phyloP scores from a whole-genome alignment of 805 yeast genomes.

The Pichia cabralensis region DNA sequence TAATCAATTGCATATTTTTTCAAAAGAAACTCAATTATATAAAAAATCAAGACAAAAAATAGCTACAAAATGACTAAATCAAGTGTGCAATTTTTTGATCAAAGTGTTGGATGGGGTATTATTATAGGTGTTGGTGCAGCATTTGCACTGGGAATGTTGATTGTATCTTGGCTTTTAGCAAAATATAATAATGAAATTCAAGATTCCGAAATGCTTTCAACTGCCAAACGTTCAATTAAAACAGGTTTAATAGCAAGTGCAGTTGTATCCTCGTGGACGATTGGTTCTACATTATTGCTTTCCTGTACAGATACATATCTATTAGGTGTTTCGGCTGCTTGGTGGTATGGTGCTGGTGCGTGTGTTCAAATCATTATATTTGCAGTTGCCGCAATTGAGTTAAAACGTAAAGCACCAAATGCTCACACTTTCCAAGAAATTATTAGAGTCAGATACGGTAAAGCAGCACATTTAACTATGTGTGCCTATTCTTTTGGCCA shows the following conservation, averaged over 20 bases:
- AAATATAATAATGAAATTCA: slow-evolving; percentile 29
- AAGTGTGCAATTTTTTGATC: too few species aligned
- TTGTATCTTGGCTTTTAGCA: slow-evolving; percentile 28
- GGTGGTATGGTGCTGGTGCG: slow-evolving; percentile 29
- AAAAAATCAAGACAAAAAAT: too few species aligned
- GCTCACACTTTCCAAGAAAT: slow-evolving; percentile 36
- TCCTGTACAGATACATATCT: slow-evolving; percentile 32
- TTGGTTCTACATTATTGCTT: slow-evolving; percentile 33
- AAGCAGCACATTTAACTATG: slow-evolving; percentile 27
- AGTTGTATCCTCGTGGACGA: slow-evolving; percentile 38
- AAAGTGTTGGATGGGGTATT: slow-evolving; percentile 33
- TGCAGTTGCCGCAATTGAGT: slow-evolving; percentile 29
- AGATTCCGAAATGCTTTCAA: slow-evolving; percentile 32
- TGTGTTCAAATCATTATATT: slow-evolving; percentile 30
- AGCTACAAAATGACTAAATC: too few species aligned
- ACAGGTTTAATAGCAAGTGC: slow-evolving; percentile 35
- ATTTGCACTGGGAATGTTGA: slow-evolving; percentile 34
- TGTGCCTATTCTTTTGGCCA: slow-evolving; percentile 28
- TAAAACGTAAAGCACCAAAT: slow-evolving; percentile 32
- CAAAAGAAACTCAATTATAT: too few species aligned
- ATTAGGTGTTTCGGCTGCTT: slow-evolving; percentile 34
- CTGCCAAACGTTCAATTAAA: slow-evolving; percentile 32
- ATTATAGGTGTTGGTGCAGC: slow-evolving; percentile 35
- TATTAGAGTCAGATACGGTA: slow-evolving; percentile 30
- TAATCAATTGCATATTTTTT: too few species aligned